Evolutionary conservation across 164 flowering plant genomes (phyloP).

Genomic region (Chloranthus sessilifolius): DNA sequence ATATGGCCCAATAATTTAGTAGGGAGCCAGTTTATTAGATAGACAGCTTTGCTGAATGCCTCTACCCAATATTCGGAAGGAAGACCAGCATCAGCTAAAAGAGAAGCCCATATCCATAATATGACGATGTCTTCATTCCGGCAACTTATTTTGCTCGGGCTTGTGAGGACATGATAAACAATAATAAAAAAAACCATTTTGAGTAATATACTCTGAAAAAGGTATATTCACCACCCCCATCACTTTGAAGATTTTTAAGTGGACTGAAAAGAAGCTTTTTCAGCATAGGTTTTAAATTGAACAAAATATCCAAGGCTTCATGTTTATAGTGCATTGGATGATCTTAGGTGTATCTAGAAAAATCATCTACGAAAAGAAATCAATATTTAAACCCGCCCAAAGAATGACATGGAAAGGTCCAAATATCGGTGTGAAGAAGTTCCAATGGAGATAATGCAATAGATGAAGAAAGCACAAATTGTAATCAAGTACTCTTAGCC

Average conservation of each 20-base stretch:
- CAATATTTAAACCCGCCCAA: too few species aligned
- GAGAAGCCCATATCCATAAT: not conserved
- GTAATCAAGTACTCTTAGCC: not conserved
- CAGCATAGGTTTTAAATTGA: too few species aligned
- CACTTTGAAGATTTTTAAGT: not conserved
- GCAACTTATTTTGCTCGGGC: not conserved
- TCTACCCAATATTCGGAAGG: not conserved
- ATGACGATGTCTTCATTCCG: not conserved
- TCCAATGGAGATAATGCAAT: not conserved
- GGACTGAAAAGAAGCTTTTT: too few species aligned
- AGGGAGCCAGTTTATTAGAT: not conserved
- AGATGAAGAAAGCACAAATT: not conserved
- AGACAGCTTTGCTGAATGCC: not conserved
- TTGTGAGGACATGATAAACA: not conserved
- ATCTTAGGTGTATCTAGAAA: too few species aligned
- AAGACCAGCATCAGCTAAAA: not conserved
- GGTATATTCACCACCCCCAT: not conserved
- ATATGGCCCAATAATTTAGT: not conserved
- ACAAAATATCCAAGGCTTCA: too few species aligned
- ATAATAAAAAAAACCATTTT: not conserved
- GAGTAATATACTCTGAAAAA: not conserved
- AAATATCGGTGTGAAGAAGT: not conserved
- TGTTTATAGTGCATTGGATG: too few species aligned
- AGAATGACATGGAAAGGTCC: not conserved
- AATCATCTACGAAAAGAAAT: too few species aligned